Evolutionary conservation across 106 monocot species (phyloP), one percentile per base, ranked within the genome.

Genomic region (Cymbidium sinense): DNA sequence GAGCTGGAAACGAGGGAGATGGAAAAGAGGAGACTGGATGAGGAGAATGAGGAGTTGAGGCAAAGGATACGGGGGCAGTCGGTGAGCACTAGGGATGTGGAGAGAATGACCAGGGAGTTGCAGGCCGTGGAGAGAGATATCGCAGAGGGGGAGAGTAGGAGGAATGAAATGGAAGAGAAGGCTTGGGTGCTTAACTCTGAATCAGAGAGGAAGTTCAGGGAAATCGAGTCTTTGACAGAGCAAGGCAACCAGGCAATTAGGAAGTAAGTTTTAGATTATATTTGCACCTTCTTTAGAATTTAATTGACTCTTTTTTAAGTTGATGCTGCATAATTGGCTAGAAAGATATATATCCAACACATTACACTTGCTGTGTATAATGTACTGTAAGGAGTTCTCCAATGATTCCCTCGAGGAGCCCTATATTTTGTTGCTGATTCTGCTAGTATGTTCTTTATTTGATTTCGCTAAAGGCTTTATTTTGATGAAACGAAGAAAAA

Each of bases 61-160:
- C 81, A 75, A 80, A 86, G 64, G 83, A 70, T 96, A 11, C n/a
- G n/a, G n/a, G n/a, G n/a, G n/a, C n/a, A n/a, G n/a, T 83, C 77
- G 2, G 75, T 96, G 62, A 86, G 85, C 33, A 82, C 84, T 44
- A 82, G 89, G 78, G 94, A 94, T 58, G n/a, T n/a, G 62, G 94
- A 96, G 75, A 88, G 89, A 81, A 94, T 91, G 94, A 79, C 74
- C 77, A 84, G 89, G 79, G 96, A 96, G 81, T 25, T 96, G 70
- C 86, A 85, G n/a, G n/a, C n/a, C n/a, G n/a, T n/a, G n/a, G n/a
- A n/a, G 78, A 83, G 83, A 43, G 96, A 91, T 19, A 82, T 91
- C n/a, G n/a, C 74, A 8, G 91, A 94, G 78, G 83, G n/a, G 2
- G 88, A 91, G 82, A 83, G 37, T 5, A 82, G 75, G 52, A 83